Evolutionary conservation across 352 stramenopile genomes (phyloP).

Genomic region (Phytopythium sindhum): DNA sequence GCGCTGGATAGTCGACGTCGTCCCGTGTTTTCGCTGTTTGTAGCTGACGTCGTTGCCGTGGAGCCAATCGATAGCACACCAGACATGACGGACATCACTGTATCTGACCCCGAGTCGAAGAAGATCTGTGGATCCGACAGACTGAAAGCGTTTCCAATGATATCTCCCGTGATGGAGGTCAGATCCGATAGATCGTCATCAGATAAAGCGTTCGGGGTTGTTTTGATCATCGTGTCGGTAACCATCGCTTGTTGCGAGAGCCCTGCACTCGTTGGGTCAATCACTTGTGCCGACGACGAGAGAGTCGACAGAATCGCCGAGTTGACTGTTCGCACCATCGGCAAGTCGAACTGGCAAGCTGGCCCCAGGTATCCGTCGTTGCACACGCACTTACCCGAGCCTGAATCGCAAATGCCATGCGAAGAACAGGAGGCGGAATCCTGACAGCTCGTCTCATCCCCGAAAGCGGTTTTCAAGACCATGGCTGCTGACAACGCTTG

Average conservation of each 20-base stretch:
- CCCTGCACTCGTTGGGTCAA: slow-evolving; percentile 39
- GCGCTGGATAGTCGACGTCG: slow-evolving; percentile 12
- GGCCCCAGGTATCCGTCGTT: slow-evolving; percentile 35
- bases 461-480: slow-evolving; percentile 42
- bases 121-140: slow-evolving; percentile 37
- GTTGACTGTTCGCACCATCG: slow-evolving; percentile 33
- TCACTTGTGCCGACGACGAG: slow-evolving; percentile 11
- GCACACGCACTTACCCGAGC: slow-evolving; percentile 28
- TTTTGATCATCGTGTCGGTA: slow-evolving; percentile 38
- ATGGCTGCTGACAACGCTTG: slow-evolving; percentile 40
- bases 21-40: not conserved
- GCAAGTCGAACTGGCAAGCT: slow-evolving; percentile 36
- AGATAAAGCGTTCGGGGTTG: slow-evolving; percentile 32
- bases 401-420: slow-evolving; percentile 27
- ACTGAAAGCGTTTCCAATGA: slow-evolving; percentile 43
- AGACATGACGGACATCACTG: slow-evolving; percentile 43
- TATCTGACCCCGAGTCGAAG: slow-evolving; percentile 33
- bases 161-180: slow-evolving; percentile 31
- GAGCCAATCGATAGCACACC: slow-evolving; percentile 27
- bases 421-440: slow-evolving; percentile 20
- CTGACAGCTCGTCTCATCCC: not conserved
- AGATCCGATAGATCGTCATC: slow-evolving; percentile 27
- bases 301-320: slow-evolving; percentile 44
- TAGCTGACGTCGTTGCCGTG: not conserved
- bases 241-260: slow-evolving; percentile 57